Evolutionary conservation across 2,329 filamentous ascomycete genomes (phyloP).

Genomic region (Cladosporium sp.): DNA sequence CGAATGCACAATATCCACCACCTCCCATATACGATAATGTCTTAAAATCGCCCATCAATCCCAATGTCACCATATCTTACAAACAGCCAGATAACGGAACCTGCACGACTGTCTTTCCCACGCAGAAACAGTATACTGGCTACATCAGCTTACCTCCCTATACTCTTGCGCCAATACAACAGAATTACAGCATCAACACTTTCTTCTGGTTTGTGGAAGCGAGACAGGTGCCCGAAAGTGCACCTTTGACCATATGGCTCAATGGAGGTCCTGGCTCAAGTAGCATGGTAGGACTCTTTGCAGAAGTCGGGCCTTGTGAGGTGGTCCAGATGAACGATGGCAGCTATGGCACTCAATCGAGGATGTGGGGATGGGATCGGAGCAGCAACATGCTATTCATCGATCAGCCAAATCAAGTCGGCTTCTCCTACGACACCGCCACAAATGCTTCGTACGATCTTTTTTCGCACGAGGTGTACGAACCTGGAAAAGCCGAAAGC

Average conservation of each 20-base stretch:
- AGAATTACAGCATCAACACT: constrained; percentile 57
- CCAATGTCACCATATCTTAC: constrained; percentile 63
- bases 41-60: constrained; percentile 59
- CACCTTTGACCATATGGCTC: constrained; percentile 60
- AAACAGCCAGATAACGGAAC: constrained; percentile 57
- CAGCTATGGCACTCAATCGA: constrained; percentile 39
- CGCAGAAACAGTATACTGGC: constrained; percentile 66
- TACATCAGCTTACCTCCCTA: constrained; percentile 58
- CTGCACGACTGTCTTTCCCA: constrained; percentile 61
- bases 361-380: constrained; percentile 64
- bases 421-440: constrained; percentile 62
- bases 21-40: constrained; percentile 45
- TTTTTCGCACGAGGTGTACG: constrained; percentile 37
- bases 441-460: constrained; percentile 58
- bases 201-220: constrained; percentile 66
- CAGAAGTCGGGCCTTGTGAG: constrained; percentile 51
- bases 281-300: constrained; percentile 62
- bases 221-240: constrained; percentile 42
- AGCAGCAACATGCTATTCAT: constrained; percentile 58
- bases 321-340: constrained; percentile 40
- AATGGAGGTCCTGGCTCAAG: constrained; percentile 65
- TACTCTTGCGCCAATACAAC: constrained; percentile 43
- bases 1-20: constrained; percentile 37
- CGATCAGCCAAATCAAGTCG: constrained; percentile 64
- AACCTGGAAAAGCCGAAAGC: constrained; percentile 32